A percentile compares a stretch with the other conserved stretches of the same genome.
These are phyloP conservation scores for Candida adriatica DNA, from an alignment of 805 yeast genomes.

Conservation along the genomic window DNA sequence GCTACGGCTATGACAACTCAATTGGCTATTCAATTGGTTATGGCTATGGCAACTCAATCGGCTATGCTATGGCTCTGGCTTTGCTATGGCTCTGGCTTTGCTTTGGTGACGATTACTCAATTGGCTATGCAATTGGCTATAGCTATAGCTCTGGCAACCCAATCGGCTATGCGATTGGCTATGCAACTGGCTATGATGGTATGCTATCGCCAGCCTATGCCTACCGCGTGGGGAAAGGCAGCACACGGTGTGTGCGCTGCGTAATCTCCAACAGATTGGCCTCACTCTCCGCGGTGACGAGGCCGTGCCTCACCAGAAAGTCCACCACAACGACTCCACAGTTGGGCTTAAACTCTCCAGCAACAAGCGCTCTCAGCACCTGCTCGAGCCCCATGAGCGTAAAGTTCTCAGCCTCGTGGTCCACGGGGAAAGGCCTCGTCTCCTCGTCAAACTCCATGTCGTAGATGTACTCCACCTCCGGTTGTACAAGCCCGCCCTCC, in stretches of 20 bases:
- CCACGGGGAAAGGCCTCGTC: constrained; percentile 51
- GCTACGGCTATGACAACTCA: too few relatives aligned
- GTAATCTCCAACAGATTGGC: constrained; percentile 56
- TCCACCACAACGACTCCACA: constrained; percentile 77
- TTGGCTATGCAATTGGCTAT: too few relatives aligned
- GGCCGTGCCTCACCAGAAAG: constrained; percentile 82
- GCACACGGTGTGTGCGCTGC: constrained; percentile 52
- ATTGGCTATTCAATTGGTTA: too few relatives aligned
- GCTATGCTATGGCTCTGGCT: too few relatives aligned
- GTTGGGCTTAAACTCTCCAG: constrained; percentile 80
- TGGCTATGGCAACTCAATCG: too few relatives aligned
- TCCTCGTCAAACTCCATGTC: constrained; percentile 52
- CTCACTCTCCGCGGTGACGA: constrained; percentile 58
- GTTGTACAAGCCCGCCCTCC: constrained; percentile 65
- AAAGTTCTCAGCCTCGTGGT: constrained; percentile 75
- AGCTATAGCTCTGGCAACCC: too few relatives aligned
- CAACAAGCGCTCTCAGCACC: constrained; percentile 40
- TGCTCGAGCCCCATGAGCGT: constrained; percentile 53
- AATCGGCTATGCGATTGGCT: too few relatives aligned
- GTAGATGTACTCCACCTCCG: constrained; percentile 79
- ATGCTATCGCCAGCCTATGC: neutral
- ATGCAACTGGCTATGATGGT: too few relatives aligned
- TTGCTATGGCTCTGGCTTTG: too few relatives aligned
- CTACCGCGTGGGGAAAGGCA: constrained; percentile 58
- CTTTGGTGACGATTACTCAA: too few relatives aligned